phyloP scores from a whole-genome alignment of 2,329 filamentous ascomycete species.

The Penicillium polonicum region DNA sequence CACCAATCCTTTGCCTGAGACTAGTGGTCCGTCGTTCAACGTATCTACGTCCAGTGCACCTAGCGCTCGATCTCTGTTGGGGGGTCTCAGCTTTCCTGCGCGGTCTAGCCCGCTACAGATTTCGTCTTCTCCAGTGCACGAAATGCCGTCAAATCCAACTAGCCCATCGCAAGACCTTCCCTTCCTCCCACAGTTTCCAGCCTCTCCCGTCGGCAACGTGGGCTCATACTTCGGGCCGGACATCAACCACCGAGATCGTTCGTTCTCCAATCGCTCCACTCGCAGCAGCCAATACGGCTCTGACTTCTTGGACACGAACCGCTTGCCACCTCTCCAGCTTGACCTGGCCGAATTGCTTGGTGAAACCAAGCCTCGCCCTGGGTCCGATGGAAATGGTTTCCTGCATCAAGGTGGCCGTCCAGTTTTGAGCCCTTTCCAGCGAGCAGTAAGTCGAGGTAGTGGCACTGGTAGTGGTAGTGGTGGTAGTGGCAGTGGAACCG shows the following conservation, averaged over 20 bases:
- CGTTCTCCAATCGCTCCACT: constrained; percentile 44
- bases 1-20: constrained; percentile 44
- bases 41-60: constrained; percentile 31
- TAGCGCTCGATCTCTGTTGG: constrained; percentile 35
- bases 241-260: constrained; percentile 38
- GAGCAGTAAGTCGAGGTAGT: constrained; percentile 50
- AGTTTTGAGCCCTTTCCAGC: constrained; percentile 40
- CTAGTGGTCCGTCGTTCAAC: constrained; percentile 20
- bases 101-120: constrained; percentile 38
- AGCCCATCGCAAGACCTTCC: constrained; percentile 34
- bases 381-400: constrained; percentile 33
- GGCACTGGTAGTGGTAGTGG: constrained; percentile 46
- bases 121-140: constrained; percentile 35
- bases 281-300: constrained; percentile 39
- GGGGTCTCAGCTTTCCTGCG: constrained; percentile 37
- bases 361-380: constrained; percentile 32
- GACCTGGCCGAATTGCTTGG: constrained; percentile 33
- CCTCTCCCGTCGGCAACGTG: constrained; percentile 35
- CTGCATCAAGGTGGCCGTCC: constrained; percentile 40
- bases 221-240: constrained; percentile 35
- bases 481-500: constrained; percentile 41
- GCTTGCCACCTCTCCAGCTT: constrained; percentile 31
- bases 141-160: constrained; percentile 34
- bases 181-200: constrained; percentile 33
- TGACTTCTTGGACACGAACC: constrained; percentile 33